Conservation (phyloP, 192 early-diverging fungal species). For the Podochytrium sp. region DNA sequence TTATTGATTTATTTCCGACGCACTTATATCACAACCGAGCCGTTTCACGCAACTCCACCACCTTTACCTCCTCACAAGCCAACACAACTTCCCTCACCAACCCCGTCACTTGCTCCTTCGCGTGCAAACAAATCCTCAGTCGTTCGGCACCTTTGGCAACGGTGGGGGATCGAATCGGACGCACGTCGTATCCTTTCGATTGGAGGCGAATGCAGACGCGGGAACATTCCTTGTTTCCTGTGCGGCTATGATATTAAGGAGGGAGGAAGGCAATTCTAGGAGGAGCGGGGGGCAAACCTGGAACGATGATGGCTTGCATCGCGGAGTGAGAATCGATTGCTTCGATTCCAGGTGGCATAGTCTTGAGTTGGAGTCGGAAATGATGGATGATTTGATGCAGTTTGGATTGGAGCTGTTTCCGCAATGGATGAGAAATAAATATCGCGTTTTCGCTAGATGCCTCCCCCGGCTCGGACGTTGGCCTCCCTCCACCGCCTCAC, state of each 20-base stretch:
- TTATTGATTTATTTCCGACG: no score
- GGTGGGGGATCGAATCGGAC: constrained; percentile 79
- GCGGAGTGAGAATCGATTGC: constrained; percentile 70
- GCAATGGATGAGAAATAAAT: no score
- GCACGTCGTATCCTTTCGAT: constrained; percentile 67
- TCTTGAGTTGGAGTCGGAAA: constrained; percentile 48
- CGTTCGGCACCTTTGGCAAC: constrained; percentile 79
- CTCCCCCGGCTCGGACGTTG: no score
- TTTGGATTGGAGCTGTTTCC: constrained; percentile 12
- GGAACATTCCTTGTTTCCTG: constrained; percentile 60
- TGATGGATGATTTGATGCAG: constrained; percentile 50
- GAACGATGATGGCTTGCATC: constrained; percentile 79
- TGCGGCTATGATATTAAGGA: not conserved
- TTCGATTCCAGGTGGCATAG: not conserved
- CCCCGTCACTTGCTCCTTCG: constrained; percentile 57
- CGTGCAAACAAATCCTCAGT: constrained; percentile 85
- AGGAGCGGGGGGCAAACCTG: constrained; percentile 56
- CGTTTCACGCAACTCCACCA: no score
- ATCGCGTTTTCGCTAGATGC: no score
- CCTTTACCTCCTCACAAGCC: no score
- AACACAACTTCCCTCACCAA: constrained; percentile 48
- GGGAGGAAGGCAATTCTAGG: constrained; percentile 8
- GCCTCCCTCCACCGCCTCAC: not conserved
- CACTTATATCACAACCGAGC: no score
- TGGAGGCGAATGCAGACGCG: constrained; percentile 45